These are phyloP conservation scores for Vigna hirtella DNA, from an alignment of 306 rosid genomes.

Conservation along the genomic window DNA sequence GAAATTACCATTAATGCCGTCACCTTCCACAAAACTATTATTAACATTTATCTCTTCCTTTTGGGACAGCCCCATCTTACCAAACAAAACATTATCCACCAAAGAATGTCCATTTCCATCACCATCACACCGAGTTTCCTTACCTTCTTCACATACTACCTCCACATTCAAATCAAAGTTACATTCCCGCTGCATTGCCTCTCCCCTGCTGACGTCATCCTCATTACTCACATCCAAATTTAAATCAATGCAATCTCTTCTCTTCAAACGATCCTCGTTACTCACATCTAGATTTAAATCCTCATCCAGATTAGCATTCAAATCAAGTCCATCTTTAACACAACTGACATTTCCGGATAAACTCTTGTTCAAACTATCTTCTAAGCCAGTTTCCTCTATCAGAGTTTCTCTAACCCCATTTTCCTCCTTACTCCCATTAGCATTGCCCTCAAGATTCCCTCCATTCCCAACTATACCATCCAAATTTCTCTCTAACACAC, in stretches of 20 bases:
- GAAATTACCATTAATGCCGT: constrained; percentile 37
- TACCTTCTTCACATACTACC: constrained; percentile 69
- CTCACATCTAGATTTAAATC: constrained; percentile 58
- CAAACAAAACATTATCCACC: constrained; percentile 40
- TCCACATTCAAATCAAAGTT: constrained; percentile 85
- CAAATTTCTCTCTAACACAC: constrained; percentile 38
- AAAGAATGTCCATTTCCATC: constrained; percentile 48
- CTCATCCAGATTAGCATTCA: constrained; percentile 71
- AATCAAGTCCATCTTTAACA: constrained; percentile 68
- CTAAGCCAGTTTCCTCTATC: constrained; percentile 37
- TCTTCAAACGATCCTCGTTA: constrained; percentile 45
- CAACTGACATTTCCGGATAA: constrained; percentile 50
- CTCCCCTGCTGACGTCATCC: constrained; percentile 53
- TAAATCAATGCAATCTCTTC: constrained; percentile 74
- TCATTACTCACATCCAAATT: constrained; percentile 75
- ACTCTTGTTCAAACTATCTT: constrained; percentile 49
- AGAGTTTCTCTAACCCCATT: constrained; percentile 43
- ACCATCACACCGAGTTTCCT: constrained; percentile 51
- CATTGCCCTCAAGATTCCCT: constrained; percentile 46
- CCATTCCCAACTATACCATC: constrained; percentile 50
- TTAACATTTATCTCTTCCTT: constrained; percentile 38
- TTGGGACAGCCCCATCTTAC: constrained; percentile 43
- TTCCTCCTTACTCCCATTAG: constrained; percentile 43
- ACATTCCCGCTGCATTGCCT: constrained; percentile 56
- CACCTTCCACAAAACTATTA: constrained; percentile 47